Percentiles rank a stretch among this genome's conserved stretches.
These are phyloP conservation scores for Cadophora gregata DNA, from an alignment of 2,329 filamentous ascomycete species.

Conservation along the genomic window DNA sequence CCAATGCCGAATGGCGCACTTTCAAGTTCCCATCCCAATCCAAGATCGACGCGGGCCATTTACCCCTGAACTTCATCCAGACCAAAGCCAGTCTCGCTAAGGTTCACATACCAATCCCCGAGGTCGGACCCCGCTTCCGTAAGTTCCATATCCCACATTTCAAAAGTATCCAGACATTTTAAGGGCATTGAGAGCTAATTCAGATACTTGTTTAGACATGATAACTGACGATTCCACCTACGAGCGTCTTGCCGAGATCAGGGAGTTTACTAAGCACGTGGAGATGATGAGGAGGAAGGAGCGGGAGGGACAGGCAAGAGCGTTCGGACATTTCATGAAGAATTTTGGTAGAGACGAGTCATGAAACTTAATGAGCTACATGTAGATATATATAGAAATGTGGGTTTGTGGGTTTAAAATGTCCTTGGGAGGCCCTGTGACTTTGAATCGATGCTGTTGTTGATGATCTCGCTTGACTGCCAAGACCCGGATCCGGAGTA, in stretches of 20 bases:
- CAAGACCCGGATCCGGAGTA: background rate
- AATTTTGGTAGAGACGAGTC: background rate
- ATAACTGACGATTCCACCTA: background rate
- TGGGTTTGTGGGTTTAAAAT: background rate
- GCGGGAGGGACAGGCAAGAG: background rate
- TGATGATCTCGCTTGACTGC: background rate
- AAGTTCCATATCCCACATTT: background rate
- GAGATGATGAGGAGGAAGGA: background rate
- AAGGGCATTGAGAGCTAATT: background rate
- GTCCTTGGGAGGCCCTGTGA: background rate
- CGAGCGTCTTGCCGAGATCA: background rate
- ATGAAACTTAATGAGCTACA: background rate
- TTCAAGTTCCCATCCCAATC: conserved; percentile 11
- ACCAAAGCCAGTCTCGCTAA: conserved; percentile 3
- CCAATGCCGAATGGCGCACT: conserved; percentile 1
- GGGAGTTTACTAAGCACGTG: background rate
- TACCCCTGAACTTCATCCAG: background rate
- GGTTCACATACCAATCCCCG: background rate
- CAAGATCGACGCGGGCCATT: background rate
- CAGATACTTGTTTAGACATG: background rate
- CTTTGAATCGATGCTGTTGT: background rate
- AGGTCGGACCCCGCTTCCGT: background rate
- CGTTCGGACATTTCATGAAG: background rate
- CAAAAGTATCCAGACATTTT: background rate
- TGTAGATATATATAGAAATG: background rate